Evolutionary conservation across 1,284 basidiomycete genomes (phyloP).

Genomic region (Salmacisia buchloeana): DNA sequence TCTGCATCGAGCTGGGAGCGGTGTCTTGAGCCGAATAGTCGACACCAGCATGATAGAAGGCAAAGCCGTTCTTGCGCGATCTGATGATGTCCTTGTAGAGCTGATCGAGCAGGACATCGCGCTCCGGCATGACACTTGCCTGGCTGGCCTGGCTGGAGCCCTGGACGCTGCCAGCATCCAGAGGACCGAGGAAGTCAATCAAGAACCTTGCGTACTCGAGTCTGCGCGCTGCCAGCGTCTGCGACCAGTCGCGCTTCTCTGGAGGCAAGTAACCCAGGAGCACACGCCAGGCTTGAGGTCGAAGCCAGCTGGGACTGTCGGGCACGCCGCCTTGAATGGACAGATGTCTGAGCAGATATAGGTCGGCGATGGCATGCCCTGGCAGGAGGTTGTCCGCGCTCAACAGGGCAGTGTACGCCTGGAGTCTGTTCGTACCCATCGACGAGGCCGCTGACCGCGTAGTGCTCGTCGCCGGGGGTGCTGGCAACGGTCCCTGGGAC

Average conservation of each 20-base stretch:
- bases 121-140: neutral
- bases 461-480: too few species aligned
- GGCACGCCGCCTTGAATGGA: conserved; percentile 25
- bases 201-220: conserved; percentile 34
- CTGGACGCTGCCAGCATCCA: too few species aligned
- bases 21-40: conserved; percentile 6
- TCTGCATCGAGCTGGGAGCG: neutral
- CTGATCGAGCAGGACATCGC: conserved; percentile 39
- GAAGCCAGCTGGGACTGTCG: conserved; percentile 34
- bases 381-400: conserved; percentile 36
- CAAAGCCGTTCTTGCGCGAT: conserved; percentile 39
- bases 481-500: too few species aligned
- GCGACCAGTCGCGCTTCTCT: conserved; percentile 40
- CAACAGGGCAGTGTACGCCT: conserved; percentile 28
- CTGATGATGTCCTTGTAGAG: conserved; percentile 42
- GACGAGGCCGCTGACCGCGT: neutral
- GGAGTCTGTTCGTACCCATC: neutral
- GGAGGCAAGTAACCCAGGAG: conserved; percentile 40
- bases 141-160: neutral
- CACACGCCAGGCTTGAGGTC: conserved; percentile 46
- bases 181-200: neutral
- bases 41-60: conserved; percentile 33
- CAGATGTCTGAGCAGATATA: conserved; percentile 39
- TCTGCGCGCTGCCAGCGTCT: conserved; percentile 26
- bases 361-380: conserved; percentile 33